Conservation (phyloP, 306 rosid species). For the Cucumis cinereus region DNA sequence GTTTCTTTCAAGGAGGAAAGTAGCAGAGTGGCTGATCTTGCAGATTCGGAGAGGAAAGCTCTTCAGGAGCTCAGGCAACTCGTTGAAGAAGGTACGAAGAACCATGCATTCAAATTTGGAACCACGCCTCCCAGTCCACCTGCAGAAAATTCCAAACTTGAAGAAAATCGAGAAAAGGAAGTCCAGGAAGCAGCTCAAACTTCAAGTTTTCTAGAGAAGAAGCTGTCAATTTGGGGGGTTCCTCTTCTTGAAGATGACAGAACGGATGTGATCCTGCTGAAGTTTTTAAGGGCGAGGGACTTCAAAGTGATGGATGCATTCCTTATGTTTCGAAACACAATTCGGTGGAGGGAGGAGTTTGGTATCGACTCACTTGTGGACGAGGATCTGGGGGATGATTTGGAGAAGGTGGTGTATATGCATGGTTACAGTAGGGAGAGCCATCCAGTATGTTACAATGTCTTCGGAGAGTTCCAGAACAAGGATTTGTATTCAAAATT, state of each 20-base stretch:
- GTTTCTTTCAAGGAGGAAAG: slow-evolving; percentile 79
- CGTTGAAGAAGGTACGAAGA: slow-evolving; percentile 9
- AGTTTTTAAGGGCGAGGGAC: slow-evolving; percentile 80
- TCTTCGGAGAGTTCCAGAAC: slow-evolving; percentile 89
- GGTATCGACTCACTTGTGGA: slow-evolving; percentile 48
- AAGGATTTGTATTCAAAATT: slow-evolving; percentile 58
- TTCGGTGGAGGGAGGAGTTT: slow-evolving; percentile 63
- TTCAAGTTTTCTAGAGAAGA: slow-evolving; percentile 15
- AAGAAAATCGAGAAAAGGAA: slow-evolving; percentile 21
- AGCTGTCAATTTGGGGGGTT: slow-evolving; percentile 67
- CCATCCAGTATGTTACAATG: slow-evolving; percentile 81
- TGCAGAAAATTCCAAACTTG: slow-evolving; percentile 6
- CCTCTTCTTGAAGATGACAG: slow-evolving; percentile 65
- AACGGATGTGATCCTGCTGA: slow-evolving; percentile 64
- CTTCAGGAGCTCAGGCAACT: slow-evolving; percentile 38
- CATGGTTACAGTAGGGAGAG: slow-evolving; percentile 55
- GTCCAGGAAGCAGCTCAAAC: slow-evolving; percentile 1
- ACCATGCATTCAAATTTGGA: too few relatives aligned
- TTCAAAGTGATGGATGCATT: slow-evolving; percentile 57
- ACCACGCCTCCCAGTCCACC: too few relatives aligned
- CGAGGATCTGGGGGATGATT: slow-evolving; percentile 66
- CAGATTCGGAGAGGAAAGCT: slow-evolving; percentile 36
- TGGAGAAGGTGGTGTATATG: slow-evolving; percentile 81
- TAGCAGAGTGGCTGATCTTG: slow-evolving; percentile 53
- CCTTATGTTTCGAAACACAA: slow-evolving; percentile 49